Percentiles rank a stretch among this genome's conserved stretches.
phyloP scores from a whole-genome alignment of 257 asterid species.

The Nicotiana obtusifolia region DNA sequence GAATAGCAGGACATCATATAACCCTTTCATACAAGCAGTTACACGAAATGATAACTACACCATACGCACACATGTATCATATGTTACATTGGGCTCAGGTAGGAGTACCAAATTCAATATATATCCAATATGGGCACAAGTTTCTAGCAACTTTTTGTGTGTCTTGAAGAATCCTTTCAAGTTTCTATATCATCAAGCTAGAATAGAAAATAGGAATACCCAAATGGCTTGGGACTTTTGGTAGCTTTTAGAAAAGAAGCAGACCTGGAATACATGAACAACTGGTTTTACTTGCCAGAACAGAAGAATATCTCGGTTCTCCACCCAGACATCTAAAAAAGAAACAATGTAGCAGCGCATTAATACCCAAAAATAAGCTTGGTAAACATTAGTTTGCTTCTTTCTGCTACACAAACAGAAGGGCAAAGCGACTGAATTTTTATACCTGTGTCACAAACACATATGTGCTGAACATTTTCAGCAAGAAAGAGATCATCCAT shows the following conservation, averaged over 20 bases:
- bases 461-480: slow-evolving; percentile 70
- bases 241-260: slow-evolving; percentile 4
- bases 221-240: slow-evolving; percentile 1
- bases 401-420: neutral
- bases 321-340: slow-evolving; percentile 70
- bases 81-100: neutral
- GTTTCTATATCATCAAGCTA: neutral
- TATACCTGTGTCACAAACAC: slow-evolving; percentile 82
- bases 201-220: neutral
- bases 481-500: slow-evolving; percentile 62
- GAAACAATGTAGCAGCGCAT: slow-evolving; percentile 15
- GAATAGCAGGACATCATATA: neutral
- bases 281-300: slow-evolving; percentile 98
- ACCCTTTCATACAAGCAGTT: neutral
- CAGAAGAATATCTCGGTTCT: slow-evolving; percentile 66
- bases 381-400: slow-evolving; percentile 3
- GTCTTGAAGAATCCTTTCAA: neutral
- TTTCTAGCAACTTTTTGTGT: neutral
- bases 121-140: neutral
- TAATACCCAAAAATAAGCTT: neutral
- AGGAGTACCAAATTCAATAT: neutral
- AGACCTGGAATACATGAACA: slow-evolving; percentile 92
- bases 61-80: neutral
- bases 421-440: neutral
- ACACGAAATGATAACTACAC: neutral